Base-by-base conservation (phyloP, 148 eudicot species). In the Camellia sinensis region DNA sequence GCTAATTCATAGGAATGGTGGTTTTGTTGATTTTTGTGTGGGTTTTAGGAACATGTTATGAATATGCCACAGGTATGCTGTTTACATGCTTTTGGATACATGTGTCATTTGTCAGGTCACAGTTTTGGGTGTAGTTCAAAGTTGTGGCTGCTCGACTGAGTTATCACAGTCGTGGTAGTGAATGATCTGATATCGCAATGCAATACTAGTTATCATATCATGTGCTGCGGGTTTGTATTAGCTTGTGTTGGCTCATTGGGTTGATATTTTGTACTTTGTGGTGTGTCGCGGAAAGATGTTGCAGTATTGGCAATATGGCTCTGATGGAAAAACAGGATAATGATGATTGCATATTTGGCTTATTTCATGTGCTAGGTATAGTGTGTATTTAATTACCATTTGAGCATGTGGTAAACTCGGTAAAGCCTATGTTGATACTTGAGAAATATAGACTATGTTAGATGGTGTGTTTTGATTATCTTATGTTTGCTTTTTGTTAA, bases 1-100 rank as follows among this genome's bases (percentile, higher is more conserved):
- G 62, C 76, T 75, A 75, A 75, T 12, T 40, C 14, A 62, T 43
- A 44, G 15, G 78, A 75, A 62, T 76, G 54, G 41, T 40, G 6
- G 9, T 74, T 40, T 17, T 76, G 67, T 57, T 10, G 44, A 22
- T 45, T 46, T 62, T 76, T 15, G 56, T 44, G 18, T 2, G 0
- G 13, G 14, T 13, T 17, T 61, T 62, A 21, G 11, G 43, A 19
- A 37, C 40, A 52, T 21, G 57, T 48, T 48, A 71, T 6, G 43
- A 72, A 19, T 48, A 5, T 17, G 41, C 43, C 63, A 22, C 10
- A 7, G n/a, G 45, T 41, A 2, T 56, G 7, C 45, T 21, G 6
- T 22, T 59, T 22, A 6, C 62, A 15, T 73, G 76, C 9, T 29
- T 13, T 22, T 72, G 6, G 15, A 12, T 53, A 14, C 11, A 13